Evolutionary conservation across 768 basidiomycete species (phyloP), one percentile per base, ranked within the genome.

Genomic region (Gloeophyllum trabeum): DNA sequence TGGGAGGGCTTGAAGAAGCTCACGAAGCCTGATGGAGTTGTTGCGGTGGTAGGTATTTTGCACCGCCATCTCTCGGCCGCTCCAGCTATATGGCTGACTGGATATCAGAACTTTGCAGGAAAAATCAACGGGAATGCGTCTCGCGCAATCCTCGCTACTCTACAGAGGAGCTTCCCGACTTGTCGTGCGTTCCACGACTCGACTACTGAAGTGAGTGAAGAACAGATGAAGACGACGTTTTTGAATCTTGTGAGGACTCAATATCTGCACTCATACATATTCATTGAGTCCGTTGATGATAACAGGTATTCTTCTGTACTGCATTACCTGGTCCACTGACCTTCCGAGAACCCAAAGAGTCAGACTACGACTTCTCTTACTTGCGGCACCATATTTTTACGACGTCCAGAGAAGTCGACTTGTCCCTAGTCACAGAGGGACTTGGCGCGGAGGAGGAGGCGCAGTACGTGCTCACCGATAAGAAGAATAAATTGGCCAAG

Each of bases 141-240:
- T 1, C 71, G 66, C 36, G 71, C 84, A 36, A 69, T 96, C 28
- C 57, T 84, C 4, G 58, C 69, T 19, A 98, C 93, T 0, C 59
- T 98, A 2, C 61, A 76, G 45, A 61, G 67, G 35, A 70, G 67
- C n/a, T 93, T 96, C 57, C 67, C 68, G 5, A 71, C 75, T 50
- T 98, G 94, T 54, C 75, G 90, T 18, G 81, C 71, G 2, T 92
- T 93, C 65, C 81, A 85, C 46, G 94, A 97, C 58, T 60, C 65
- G 4, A 58, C 76, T 14, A 63, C 60, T 12, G 45, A 55, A 3
- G 52, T 76, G 5, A 51, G 64, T 0, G 65, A 71, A 16, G 71
- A 79, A 37, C 60, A 73, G 48, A 60, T 69, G 35, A 55, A 62
- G 26, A 56, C 64, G 1, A 71, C 76, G 21, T 76, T 84, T 54